Conservation (phyloP, 495 filamentous ascomycete species). For the Cladorrhinum samala region DNA sequence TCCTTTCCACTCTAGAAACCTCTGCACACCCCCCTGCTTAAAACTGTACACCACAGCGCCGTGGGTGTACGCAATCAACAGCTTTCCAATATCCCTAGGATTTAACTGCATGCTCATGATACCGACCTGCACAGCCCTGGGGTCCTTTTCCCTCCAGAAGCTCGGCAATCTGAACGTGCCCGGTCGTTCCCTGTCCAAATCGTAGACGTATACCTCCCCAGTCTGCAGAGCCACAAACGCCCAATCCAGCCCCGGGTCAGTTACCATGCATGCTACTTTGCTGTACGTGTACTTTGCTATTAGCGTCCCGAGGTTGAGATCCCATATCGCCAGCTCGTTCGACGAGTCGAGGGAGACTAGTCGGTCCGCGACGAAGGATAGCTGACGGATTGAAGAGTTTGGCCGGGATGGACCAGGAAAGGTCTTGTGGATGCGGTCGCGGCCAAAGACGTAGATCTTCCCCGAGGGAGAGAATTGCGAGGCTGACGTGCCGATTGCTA, state of each 20-base stretch:
- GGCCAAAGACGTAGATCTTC: conserved; percentile 87
- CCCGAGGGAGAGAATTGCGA: conserved; percentile 63
- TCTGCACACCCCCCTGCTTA: conserved; percentile 72
- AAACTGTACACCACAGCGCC: conserved; percentile 88
- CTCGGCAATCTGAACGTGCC: conserved; percentile 77
- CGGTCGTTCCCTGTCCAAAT: conserved; percentile 73
- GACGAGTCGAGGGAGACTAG: conserved; percentile 76
- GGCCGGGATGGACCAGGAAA: conserved; percentile 62
- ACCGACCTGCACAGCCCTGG: conserved; percentile 25
- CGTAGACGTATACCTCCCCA: conserved; percentile 82
- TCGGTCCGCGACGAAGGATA: conserved; percentile 58
- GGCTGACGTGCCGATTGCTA: conserved; percentile 84
- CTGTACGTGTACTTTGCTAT: conserved; percentile 64
- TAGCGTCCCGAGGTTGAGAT: conserved; percentile 54
- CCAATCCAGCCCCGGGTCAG: conserved; percentile 88
- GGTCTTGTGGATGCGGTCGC: conserved; percentile 68
- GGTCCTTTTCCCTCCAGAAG: conserved; percentile 66
- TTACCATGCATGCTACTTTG: conserved; percentile 62
- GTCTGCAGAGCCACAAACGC: conserved; percentile 69
- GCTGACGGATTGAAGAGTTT: conserved; percentile 20
- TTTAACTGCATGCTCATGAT: conserved; percentile 74
- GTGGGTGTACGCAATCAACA: conserved; percentile 80
- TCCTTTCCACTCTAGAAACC: conserved; percentile 83
- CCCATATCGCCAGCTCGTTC: conserved; percentile 76
- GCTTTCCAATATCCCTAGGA: conserved; percentile 85